Base-by-base conservation (phyloP, 129 eudicot species). In the Lactuca saligna region DNA sequence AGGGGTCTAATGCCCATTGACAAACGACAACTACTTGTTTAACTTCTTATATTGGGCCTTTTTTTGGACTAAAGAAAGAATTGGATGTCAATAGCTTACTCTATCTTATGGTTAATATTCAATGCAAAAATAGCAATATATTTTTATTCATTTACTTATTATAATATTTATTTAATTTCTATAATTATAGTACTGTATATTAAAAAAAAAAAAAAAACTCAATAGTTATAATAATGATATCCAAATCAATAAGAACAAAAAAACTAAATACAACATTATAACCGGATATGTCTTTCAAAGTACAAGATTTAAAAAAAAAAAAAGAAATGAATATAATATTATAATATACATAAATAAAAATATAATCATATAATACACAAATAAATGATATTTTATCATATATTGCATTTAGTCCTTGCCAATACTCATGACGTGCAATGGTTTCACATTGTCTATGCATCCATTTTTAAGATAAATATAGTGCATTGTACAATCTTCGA, bases 1-100 rank as follows among this genome's bases (percentile, higher is more conserved):
- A 12, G 25, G 13, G 6, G 53, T 50, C 2, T 35, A 60, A 49
- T 71, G 53, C 35, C 2, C 50, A 60, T 58, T 71, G 76, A 67
- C 60, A 58, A 71, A 6, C 34, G 51, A 3, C 60, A 60, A 62
- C 76, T 33, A 32, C 60, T 59, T 58, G 20, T 41, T 41, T 57
- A 58, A 69, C 58, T 59, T 44, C 56, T 63, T 37, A 7, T 63
- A 63, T 10, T 39, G 29, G 50, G 51, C 8, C 15, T 63, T 39
- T 3, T 62, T 5, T 41, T 46, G 17, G 41, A 56, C 32, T 46
- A 66, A 66, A 31, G 3, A 50, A 46, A 46, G 15, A 46, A 46
- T 13, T 2, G 10, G 10, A 42, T 42, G 13, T 42, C 49, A 42
- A 42, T 11, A 46, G 51, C 51, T 46, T 25, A 25, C 1, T 25